These are phyloP conservation scores for Penicillium waksmanii DNA, from an alignment of 495 filamentous ascomycete genomes.

Conservation along the genomic window DNA sequence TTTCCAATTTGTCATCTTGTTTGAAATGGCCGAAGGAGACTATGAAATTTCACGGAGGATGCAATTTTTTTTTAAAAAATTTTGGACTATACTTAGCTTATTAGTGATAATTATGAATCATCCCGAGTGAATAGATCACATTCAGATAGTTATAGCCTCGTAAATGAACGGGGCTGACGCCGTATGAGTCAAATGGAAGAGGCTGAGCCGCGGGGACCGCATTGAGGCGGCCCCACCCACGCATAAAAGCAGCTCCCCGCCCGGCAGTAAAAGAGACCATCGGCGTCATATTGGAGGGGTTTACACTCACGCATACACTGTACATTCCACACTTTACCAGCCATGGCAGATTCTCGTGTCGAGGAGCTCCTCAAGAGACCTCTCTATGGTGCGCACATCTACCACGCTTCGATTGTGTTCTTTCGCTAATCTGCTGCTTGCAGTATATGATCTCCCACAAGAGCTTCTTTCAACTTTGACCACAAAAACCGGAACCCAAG, in stretches of 20 bases:
- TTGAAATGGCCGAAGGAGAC: too few species aligned
- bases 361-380: conserved; percentile 65
- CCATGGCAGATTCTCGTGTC: conserved; percentile 27
- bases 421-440: conserved; percentile 24
- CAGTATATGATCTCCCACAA: conserved; percentile 84
- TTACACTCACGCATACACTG: conserved; percentile 12
- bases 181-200: conserved; percentile 4
- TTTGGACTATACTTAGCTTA: neutral
- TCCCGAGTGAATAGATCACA: neutral
- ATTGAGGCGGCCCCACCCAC: neutral
- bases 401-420: conserved; percentile 1
- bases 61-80: neutral
- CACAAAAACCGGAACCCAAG: conserved; percentile 52
- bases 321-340: conserved; percentile 7
- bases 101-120: neutral
- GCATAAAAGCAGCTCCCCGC: conserved; percentile 4
- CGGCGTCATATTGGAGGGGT: conserved; percentile 32
- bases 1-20: too few species aligned
- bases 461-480: conserved; percentile 74
- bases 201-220: conserved; percentile 1
- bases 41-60: too few species aligned
- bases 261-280: conserved; percentile 6
- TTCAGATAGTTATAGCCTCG: neutral
- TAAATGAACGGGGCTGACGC: neutral
- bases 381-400: conserved; percentile 55